Evolutionary conservation across 352 stramenopile genomes (phyloP), one percentile per base, ranked within the genome.

Genomic region (Phytopythium montanum): DNA sequence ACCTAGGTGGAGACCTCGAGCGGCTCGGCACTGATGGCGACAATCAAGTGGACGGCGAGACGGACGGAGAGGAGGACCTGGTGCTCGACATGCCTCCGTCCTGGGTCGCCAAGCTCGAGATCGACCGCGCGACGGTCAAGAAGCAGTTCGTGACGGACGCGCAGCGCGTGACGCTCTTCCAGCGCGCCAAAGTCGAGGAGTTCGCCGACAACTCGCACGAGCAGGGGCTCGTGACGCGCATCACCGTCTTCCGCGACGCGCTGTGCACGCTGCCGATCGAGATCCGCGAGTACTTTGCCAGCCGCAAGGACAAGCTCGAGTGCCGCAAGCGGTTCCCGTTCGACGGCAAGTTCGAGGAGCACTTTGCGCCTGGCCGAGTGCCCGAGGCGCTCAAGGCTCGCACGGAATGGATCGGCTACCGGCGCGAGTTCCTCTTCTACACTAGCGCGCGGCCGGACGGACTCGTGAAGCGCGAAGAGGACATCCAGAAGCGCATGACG

Each of bases 271-370:
- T 97, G 14, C 81, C 85, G 6, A 64, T 90, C n/a, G 84, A 97
- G 61, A 87, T 97, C 53, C 83, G 84, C 19, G 95, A 98, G 68
- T 81, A 89, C 56, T 98, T 98, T 61, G 82, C 86, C 50, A 95
- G 97, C 61, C 79, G 94, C 45, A 90, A 94, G 60, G 93, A 98
- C 71, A 87, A 85, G 55, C 88, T 98, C 25, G 81, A 94, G 46
- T 72, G 66, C 16, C 81, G 93, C 23, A 66, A 69, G 13, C 82
- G 91, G 7, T 88, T 81, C 50, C 94, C 87, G 12, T 80, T 97
- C 50, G 84, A 97, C 52, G 81, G 77, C 21, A 92, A 86, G 61
- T 94, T 97, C 54, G 85, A 92, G 36, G 89, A 97, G 60, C 61
- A 80, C 23, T 96, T 97, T 63, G 56, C 57, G 0, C 81, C 84